These are phyloP conservation scores for Solanum ahanhuiri DNA, from an alignment of 257 asterid species.

Conservation along the genomic window DNA sequence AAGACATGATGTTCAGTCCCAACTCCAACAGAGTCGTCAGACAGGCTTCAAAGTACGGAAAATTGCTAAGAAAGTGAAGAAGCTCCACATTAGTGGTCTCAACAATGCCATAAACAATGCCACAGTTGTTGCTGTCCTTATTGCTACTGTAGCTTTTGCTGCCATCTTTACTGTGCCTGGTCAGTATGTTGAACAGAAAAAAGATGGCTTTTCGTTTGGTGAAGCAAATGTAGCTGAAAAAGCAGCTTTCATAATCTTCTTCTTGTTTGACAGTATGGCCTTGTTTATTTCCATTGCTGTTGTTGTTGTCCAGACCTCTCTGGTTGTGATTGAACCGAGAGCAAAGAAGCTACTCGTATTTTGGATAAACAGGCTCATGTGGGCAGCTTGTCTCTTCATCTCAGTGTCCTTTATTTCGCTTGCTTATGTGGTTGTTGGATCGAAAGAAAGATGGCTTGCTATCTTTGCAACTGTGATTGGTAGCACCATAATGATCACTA, in stretches of 20 bases:
- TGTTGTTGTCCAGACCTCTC: conserved; percentile 86
- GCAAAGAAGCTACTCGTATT: conserved; percentile 84
- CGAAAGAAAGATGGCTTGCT: conserved; percentile 75
- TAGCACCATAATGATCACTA: conserved; percentile 63
- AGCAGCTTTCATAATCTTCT: conserved; percentile 73
- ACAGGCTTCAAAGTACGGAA: conserved; percentile 80
- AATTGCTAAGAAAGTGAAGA: conserved; percentile 92
- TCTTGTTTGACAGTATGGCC: conserved; percentile 73
- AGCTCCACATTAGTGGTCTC: conserved; percentile 87
- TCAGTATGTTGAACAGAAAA: conserved; percentile 49
- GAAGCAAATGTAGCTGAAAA: conserved; percentile 66
- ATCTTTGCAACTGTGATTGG: conserved; percentile 69
- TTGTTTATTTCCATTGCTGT: conserved; percentile 85
- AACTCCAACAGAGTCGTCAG: conserved; percentile 86
- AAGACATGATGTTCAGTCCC: conserved; percentile 84
- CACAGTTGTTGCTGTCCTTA: conserved; percentile 83
- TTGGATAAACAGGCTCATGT: conserved; percentile 93
- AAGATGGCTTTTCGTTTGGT: conserved; percentile 41
- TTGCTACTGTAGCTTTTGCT: conserved; percentile 93
- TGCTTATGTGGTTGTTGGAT: conserved; percentile 72
- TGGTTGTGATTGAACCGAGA: conserved; percentile 86
- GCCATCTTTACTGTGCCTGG: conserved; percentile 93
- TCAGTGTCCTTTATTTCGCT: conserved; percentile 78
- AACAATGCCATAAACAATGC: conserved; percentile 91
- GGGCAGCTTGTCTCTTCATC: conserved; percentile 89